Base-by-base conservation (phyloP, 2,329 filamentous ascomycete genomes). In the Fusarium subtropicale region DNA sequence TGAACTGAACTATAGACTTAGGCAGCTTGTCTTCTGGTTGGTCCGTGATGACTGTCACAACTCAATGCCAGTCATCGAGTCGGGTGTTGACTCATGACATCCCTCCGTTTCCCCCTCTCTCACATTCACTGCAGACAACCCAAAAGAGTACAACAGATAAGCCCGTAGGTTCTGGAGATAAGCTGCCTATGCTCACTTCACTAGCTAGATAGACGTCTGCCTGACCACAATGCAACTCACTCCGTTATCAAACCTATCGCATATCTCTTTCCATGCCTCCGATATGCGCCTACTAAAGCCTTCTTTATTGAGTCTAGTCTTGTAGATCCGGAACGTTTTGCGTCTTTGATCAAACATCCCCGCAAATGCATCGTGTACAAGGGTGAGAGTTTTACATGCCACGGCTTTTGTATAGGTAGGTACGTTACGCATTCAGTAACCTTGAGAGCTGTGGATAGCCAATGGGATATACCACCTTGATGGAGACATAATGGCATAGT, bases 31-130 rank as follows among this genome's bases (percentile, higher is more conserved):
- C 36, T 36, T 58, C 50, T 64, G 31, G 62, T 67, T 64, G 66
- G 66, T 33, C 58, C 44, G 47, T 55, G 56, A 45, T 57, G 60
- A 55, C 50, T 52, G 42, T 65, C 64, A 68, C 60, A 50, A 36
- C 36, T 34, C 54, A 47, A 45, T 24, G 54, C 52, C 47, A 67
- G 66, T 69, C 61, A 69, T 56, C 33, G 47, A 60, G 4, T 48
- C 28, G 34, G 57, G 41, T 60, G 36, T 70, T 70, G 66, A 67
- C 66, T 69, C 62, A 67, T 70, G 61, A 45, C 64, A 56, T 45
- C 26, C 31, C 41, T 50, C 66, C 28, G 26, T 50, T 26, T 36
- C 53, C 51, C 50, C 45, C 62, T 60, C 59, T 53, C 56, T 56
- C 53, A 62, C 50, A 57, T 48, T 55, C 16, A 48, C 42, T 16